Base-by-base conservation (phyloP, 176 grass and related monocot genomes). In the Cocos nucifera region DNA sequence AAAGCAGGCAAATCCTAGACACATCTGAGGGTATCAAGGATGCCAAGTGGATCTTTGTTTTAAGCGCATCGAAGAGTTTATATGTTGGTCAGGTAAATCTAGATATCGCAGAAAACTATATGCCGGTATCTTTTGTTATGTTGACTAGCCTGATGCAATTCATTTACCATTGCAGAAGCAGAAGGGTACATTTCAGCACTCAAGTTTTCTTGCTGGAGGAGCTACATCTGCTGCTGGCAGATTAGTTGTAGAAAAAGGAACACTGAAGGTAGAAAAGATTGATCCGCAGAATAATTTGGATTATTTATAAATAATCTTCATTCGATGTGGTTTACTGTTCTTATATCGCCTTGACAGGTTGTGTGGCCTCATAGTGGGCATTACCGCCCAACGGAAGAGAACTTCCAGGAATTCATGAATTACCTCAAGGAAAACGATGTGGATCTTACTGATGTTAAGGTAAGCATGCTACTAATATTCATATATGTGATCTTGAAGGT, bases 161-260 rank as follows among this genome's bases (percentile, higher is more conserved):
- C 22, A 4, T 23, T 67, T 17, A 59, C 24, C 59, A 22, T 54
- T 86, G 62, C 87, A 97, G 93, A 97, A 97, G 76, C 85, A 69
- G 50, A 97, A 83, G 57, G 93, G 93, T 19, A 88, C 73, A 78
- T 97, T 97, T 83, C 93, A 97, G 79, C 93, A 97, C 53, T 98
- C 93, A 32, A 98, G 93, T 86, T 98, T 98, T 72, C 87, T 98
- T 56, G 87, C 93, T 9, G 93, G 93, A 56, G 93, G 87, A 83
- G 93, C 93, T 56, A 98, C 87, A 44, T 92, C 87, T 73, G 84
- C 93, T 61, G 93, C 93, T 2, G 93, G 87, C 39, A 82, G 85
- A 86, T 71, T 92, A 55, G 53, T 92, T 7, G 76, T 83, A 12
- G 79, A 78, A 61, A 65, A 92, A 49, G 87, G 93, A 48, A 50